Evolutionary conservation across 495 filamentous ascomycete species (phyloP).

Genomic region (Talaromyces thailandensis): DNA sequence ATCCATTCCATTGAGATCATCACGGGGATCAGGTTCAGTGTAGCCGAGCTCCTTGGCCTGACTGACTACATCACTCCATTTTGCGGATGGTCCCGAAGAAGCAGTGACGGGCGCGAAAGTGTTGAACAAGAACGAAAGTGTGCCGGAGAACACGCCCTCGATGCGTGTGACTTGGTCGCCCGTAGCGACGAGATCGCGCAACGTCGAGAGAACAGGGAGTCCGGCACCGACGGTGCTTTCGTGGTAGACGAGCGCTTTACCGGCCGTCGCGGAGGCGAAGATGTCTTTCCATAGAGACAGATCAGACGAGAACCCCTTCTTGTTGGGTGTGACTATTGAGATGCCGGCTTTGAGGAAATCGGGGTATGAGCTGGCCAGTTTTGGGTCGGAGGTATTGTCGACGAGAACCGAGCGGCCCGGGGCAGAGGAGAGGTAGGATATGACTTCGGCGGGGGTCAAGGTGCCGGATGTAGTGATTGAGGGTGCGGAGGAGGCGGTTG

Average conservation of each 20-base stretch:
- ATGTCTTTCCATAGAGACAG: conserved; percentile 75
- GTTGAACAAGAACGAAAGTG: conserved; percentile 95
- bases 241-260: conserved; percentile 75
- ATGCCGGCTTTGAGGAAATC: conserved; percentile 68
- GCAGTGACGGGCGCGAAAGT: conserved; percentile 66
- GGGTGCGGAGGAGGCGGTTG: conserved; percentile 46
- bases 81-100: conserved; percentile 32
- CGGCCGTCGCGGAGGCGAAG: conserved; percentile 51
- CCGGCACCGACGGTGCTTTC: conserved; percentile 90
- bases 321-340: conserved; percentile 90
- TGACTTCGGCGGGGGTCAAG: conserved; percentile 55
- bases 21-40: conserved; percentile 92
- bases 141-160: conserved; percentile 94
- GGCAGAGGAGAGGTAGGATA: conserved; percentile 58
- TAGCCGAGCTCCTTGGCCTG: conserved; percentile 92
- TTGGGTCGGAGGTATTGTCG: conserved; percentile 86
- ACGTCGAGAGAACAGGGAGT: conserved; percentile 81
- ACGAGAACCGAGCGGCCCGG: conserved; percentile 71
- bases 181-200: conserved; percentile 81
- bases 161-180: conserved; percentile 82
- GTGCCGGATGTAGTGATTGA: conserved; percentile 40
- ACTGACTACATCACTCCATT: conserved; percentile 80
- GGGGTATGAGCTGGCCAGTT: conserved; percentile 72
- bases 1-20: conserved; percentile 93
- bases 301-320: conserved; percentile 83